Evolutionary conservation across 2,329 filamentous ascomycete genomes (phyloP), one percentile per base, ranked within the genome.

Genomic region (Aureobasidium zeae): DNA sequence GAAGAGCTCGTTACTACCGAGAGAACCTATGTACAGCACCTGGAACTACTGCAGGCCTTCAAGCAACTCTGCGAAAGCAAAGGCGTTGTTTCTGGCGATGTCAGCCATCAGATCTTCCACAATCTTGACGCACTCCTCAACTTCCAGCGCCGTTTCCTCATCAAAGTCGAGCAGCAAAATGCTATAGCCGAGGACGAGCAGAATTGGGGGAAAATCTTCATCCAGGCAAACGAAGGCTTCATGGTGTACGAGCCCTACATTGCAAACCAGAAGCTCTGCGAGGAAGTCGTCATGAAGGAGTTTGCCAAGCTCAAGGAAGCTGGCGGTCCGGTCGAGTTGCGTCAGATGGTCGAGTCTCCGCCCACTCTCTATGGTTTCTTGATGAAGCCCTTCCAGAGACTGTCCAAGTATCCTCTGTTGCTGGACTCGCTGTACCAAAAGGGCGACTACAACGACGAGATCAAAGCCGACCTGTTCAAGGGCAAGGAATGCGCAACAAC

Each of bases 191-290:
- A 81, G 49, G 67, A 74, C 3, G 72, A 77, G 49, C 91, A 98
- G 61, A 83, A 89, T 60, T 98, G 91, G 91, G 91, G 91, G n/a
- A 73, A 79, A n/a, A 77, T 93, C 0, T 96, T 96, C 58, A 74
- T 83, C 11, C 71, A 79, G 11, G 87, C 89, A 58, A 86, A 91
- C 59, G 85, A 91, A 47, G 77, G 80, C 0, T 95, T 98, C 62
- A 79, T 82, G 49, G 88, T 94, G 48, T 98, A 98, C 61, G 86
- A 94, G 56, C 88, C 88, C 2, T 98, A 96, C 56, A 96, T 96
- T 54, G 86, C 91, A 24, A 98, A 98, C 58, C 89, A 95, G 66
- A 80, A 86, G 53, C 88, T 86, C 59, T 93, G 89, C 47, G 87
- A 89, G 42, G 76, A 82, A 52, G 76, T 85, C n/a, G 88, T 87